Evolutionary conservation across 345 rosid genomes (phyloP).

Genomic region (Kandelia obovata): DNA sequence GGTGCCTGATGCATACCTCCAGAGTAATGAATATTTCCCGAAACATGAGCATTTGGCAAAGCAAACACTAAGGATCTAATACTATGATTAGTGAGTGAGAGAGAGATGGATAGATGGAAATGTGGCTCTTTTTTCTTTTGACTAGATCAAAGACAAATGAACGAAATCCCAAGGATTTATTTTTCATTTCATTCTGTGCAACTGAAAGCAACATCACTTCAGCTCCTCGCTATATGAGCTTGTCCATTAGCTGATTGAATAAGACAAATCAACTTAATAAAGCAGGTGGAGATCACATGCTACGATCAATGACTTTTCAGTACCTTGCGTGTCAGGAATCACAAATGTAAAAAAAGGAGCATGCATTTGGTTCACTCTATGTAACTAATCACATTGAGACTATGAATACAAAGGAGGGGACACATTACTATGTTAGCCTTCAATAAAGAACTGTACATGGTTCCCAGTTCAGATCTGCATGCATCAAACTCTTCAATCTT

Average conservation of each 20-base stretch:
- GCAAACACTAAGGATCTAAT: background rate
- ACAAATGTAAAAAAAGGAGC: background rate
- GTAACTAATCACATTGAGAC: background rate
- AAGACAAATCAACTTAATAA: background rate
- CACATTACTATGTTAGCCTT: slow-evolving; percentile 75
- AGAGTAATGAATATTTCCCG: too few relatives aligned
- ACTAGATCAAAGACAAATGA: background rate
- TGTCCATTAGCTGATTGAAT: too few relatives aligned
- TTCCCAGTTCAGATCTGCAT: slow-evolving; percentile 88
- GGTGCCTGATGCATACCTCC: too few relatives aligned
- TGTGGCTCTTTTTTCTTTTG: background rate
- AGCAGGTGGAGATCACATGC: background rate
- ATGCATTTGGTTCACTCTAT: background rate
- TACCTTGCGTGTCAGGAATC: background rate
- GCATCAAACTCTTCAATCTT: slow-evolving; percentile 91
- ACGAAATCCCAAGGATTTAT: background rate
- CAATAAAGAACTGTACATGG: slow-evolving; percentile 71
- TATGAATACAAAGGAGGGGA: background rate
- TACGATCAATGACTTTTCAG: background rate
- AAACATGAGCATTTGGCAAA: too few relatives aligned
- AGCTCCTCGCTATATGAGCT: too few relatives aligned
- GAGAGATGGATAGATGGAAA: background rate
- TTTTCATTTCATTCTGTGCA: background rate
- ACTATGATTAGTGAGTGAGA: background rate
- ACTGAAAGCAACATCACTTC: background rate